These are phyloP conservation scores for Dimocarpus longan DNA, from an alignment of 345 rosid genomes.

Conservation along the genomic window DNA sequence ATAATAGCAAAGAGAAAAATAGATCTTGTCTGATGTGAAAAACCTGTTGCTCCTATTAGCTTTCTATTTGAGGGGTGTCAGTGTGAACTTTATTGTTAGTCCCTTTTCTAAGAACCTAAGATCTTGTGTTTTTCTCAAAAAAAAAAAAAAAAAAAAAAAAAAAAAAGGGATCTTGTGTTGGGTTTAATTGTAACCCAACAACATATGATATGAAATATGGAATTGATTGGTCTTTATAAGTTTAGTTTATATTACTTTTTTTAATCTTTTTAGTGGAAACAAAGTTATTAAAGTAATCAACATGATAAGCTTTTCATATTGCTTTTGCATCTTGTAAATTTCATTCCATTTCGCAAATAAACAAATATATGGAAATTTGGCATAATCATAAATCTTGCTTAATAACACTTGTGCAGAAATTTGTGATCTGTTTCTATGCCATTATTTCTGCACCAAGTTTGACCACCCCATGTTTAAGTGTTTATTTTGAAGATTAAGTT, in stretches of 20 bases:
- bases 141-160: too few relatives aligned
- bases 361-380: background rate
- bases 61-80: too few relatives aligned
- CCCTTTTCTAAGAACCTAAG: background rate
- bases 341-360: background rate
- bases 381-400: background rate
- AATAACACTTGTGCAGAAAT: background rate
- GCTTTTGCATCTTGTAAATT: background rate
- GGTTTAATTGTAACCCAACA: background rate
- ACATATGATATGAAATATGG: too few relatives aligned
- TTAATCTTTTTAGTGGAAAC: background rate
- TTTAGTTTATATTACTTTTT: too few relatives aligned
- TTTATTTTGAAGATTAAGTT: background rate
- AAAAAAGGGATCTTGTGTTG: too few relatives aligned
- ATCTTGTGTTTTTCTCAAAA: too few relatives aligned
- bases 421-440: background rate
- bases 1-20: too few relatives aligned
- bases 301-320: background rate
- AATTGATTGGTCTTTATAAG: background rate
- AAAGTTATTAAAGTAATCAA: background rate
- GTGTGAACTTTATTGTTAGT: background rate
- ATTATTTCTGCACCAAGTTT: background rate
- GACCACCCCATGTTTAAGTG: background rate
- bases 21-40: too few relatives aligned
- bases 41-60: too few relatives aligned